phyloP scores from a whole-genome alignment of 495 filamentous ascomycete species.

The Hypoxylon trugodes region DNA sequence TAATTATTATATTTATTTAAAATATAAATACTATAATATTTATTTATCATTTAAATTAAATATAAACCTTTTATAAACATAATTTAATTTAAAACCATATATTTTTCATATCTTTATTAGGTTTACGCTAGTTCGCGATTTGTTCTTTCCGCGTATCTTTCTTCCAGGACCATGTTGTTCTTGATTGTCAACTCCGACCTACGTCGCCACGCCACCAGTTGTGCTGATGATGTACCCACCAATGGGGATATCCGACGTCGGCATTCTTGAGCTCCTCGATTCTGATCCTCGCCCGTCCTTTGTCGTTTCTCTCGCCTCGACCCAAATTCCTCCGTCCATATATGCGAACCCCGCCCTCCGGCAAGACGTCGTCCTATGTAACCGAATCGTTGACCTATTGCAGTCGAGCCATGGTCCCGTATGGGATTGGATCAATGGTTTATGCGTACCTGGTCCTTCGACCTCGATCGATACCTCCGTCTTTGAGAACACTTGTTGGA shows the following conservation, averaged over 20 bases:
- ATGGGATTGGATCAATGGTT: slow-evolving; percentile 28
- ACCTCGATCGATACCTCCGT: background rate
- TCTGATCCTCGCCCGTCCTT: slow-evolving; percentile 73
- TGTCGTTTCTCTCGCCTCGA: slow-evolving; percentile 69
- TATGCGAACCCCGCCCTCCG: slow-evolving; percentile 68
- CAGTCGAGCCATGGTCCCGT: slow-evolving; percentile 14
- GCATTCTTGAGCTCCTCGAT: slow-evolving; percentile 72
- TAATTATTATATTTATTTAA: background rate
- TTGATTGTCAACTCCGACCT: slow-evolving; percentile 14
- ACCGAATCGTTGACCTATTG: slow-evolving; percentile 17
- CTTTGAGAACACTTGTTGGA: slow-evolving; percentile 28
- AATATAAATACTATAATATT: background rate
- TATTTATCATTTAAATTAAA: background rate
- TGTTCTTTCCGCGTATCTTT: background rate
- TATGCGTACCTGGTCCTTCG: background rate
- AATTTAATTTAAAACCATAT: background rate
- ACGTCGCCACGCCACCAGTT: slow-evolving; percentile 16
- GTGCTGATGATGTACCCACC: slow-evolving; percentile 29
- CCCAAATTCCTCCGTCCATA: slow-evolving; percentile 57
- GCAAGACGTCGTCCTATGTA: slow-evolving; percentile 35
- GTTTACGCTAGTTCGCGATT: background rate
- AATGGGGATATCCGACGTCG: slow-evolving; percentile 54
- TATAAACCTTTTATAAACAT: background rate
- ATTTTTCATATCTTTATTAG: background rate
- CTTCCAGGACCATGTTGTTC: slow-evolving; percentile 14